Evolutionary conservation across 495 filamentous ascomycete species (phyloP).

Genomic region (Penicillium maclennaniae): DNA sequence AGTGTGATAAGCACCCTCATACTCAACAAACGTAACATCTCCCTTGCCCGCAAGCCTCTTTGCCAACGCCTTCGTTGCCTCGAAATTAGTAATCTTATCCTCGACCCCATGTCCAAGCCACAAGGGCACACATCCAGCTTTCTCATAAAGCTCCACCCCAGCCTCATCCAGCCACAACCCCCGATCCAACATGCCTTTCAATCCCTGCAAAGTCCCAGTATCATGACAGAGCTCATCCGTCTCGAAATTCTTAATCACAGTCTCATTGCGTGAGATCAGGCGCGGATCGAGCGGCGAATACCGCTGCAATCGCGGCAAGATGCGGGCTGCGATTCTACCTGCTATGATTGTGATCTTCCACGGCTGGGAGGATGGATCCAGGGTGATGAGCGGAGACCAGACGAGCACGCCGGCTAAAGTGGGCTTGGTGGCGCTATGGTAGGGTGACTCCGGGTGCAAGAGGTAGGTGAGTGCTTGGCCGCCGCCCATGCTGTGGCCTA

Average conservation of each 20-base stretch:
- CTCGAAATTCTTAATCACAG: constrained; percentile 30
- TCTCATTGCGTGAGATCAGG: constrained; percentile 60
- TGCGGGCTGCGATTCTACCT: constrained; percentile 59
- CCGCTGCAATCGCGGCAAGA: constrained; percentile 58
- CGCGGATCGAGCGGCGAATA: constrained; percentile 51
- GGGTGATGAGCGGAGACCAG: constrained; percentile 66
- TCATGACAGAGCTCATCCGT: constrained; percentile 69
- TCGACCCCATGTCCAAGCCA: constrained; percentile 65
- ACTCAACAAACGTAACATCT: constrained; percentile 67
- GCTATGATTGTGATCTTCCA: constrained; percentile 49
- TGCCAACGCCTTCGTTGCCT: constrained; percentile 58
- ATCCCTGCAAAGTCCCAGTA: constrained; percentile 72
- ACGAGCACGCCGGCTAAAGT: constrained; percentile 62
- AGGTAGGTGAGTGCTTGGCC: constrained; percentile 49
- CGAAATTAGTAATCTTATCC: constrained; percentile 63
- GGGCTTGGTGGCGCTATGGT: constrained; percentile 24
- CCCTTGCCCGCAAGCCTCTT: constrained; percentile 45
- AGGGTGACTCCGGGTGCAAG: constrained; percentile 20
- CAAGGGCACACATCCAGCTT: constrained; percentile 29
- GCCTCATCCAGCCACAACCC: constrained; percentile 25
- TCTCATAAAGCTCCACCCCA: background rate
- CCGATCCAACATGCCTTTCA: constrained; percentile 72
- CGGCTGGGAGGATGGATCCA: constrained; percentile 61
- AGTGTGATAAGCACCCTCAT: constrained; percentile 73
- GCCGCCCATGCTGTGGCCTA: constrained; percentile 86